These are phyloP conservation scores for Citrullus mucosospermus DNA, from an alignment of 306 rosid species.

Conservation along the genomic window DNA sequence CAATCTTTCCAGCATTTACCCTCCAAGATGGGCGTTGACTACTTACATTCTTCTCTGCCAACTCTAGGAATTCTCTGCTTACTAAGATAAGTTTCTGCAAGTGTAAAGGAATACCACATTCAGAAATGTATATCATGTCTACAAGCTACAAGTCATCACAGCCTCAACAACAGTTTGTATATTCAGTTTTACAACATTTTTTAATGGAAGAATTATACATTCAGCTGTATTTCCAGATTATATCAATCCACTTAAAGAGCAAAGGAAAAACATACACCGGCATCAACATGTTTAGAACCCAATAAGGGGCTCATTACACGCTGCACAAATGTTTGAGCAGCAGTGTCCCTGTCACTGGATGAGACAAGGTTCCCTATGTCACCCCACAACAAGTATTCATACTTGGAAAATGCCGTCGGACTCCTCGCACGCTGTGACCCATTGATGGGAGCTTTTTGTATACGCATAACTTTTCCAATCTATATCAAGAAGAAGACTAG, in stretches of 20 bases:
- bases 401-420: constrained; percentile 36
- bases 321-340: constrained; percentile 35
- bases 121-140: background rate
- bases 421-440: constrained; percentile 15
- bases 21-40: constrained; percentile 73
- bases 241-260: background rate
- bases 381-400: constrained; percentile 58
- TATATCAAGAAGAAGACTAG: background rate
- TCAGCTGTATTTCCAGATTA: background rate
- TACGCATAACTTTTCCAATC: constrained; percentile 81
- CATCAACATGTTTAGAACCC: constrained; percentile 63
- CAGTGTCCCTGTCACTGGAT: constrained; percentile 39
- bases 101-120: background rate
- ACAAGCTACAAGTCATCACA: background rate
- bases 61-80: constrained; percentile 50
- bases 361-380: constrained; percentile 35
- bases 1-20: constrained; percentile 60
- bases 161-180: background rate
- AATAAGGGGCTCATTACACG: constrained; percentile 67
- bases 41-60: constrained; percentile 33
- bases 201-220: background rate
- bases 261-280: constrained; percentile 44
- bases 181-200: background rate
- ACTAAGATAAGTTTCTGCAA: constrained; percentile 45
- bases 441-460: constrained; percentile 47